Evolutionary conservation across 352 stramenopile species (phyloP).

Genomic region (Pythium rhizo-oryzae): DNA sequence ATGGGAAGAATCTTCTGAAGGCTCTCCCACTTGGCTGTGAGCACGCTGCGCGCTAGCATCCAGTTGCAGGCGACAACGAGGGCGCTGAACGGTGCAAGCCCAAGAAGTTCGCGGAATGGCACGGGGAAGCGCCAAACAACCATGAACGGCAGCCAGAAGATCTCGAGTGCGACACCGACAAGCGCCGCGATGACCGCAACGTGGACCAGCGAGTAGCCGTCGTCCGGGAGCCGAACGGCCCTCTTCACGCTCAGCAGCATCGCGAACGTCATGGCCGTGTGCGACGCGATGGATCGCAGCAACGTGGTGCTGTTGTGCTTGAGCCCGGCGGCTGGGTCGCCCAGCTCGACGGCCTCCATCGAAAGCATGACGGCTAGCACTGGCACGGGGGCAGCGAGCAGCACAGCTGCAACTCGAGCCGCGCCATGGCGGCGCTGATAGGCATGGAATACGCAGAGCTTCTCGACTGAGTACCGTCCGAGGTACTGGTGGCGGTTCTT

Average conservation of each 20-base stretch:
- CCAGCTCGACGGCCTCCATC: too few relatives aligned
- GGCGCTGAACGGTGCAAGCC: not conserved
- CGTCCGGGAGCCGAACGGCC: constrained; percentile 10
- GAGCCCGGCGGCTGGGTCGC: too few relatives aligned
- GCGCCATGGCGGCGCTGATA: not conserved
- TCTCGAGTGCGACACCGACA: not conserved
- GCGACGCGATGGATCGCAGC: constrained; percentile 3
- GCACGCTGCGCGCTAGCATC: not conserved
- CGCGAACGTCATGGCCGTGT: constrained; percentile 9
- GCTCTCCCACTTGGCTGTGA: not conserved
- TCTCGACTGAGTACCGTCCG: not conserved
- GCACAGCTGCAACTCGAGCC: not conserved
- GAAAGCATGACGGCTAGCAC: not conserved
- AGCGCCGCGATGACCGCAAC: constrained; percentile 4
- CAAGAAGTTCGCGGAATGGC: constrained; percentile 16
- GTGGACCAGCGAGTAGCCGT: constrained; percentile 5
- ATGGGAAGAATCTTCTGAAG: constrained; percentile 3
- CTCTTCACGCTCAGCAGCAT: constrained; percentile 6
- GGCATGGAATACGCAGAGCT: too few relatives aligned
- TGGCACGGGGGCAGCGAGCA: constrained; percentile 6
- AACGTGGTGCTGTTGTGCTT: constrained; percentile 7
- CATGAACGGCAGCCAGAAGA: constrained; percentile 8
- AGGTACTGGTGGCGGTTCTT: constrained; percentile 6
- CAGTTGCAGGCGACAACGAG: not conserved
- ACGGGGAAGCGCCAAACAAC: constrained; percentile 25